Evolutionary conservation across 208 protist genomes (phyloP).

Genomic region (Trypanosoma melophagium): DNA sequence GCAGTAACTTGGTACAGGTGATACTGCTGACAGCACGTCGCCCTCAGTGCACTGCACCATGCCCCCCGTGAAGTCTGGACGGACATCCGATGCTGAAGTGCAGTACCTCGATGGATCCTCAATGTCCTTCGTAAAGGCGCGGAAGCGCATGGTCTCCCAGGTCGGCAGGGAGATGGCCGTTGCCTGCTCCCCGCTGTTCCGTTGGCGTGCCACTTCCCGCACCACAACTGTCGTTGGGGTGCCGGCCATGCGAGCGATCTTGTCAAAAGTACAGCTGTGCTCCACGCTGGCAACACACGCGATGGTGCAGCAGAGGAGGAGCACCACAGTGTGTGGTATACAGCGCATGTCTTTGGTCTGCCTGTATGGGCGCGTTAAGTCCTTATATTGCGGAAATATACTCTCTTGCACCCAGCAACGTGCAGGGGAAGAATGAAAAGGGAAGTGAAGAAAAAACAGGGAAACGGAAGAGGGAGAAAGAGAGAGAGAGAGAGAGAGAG

Average conservation of each 20-base stretch:
- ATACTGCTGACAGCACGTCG: too few species aligned
- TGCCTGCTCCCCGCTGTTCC: not conserved
- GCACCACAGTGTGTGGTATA: not conserved
- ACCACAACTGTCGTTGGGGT: not conserved
- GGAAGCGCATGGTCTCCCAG: constrained; percentile 46
- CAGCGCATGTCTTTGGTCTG: not conserved
- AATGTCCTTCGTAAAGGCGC: constrained; percentile 37
- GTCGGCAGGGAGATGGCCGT: not conserved
- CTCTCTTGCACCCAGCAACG: too few species aligned
- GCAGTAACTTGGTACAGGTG: too few species aligned
- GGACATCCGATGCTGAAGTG: constrained; percentile 24
- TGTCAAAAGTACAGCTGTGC: constrained; percentile 1
- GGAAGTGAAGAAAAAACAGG: too few species aligned
- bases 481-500: not conserved
- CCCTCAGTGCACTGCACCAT: too few species aligned
- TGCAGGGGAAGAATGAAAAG: too few species aligned
- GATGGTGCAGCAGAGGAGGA: not conserved
- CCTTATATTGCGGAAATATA: too few species aligned
- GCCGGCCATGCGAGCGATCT: not conserved
- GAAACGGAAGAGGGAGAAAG: not conserved
- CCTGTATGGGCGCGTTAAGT: not conserved
- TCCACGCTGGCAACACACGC: not conserved
- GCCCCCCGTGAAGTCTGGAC: too few species aligned
- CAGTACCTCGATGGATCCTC: constrained; percentile 37
- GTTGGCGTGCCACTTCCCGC: not conserved